Evolutionary conservation across 2,329 filamentous ascomycete genomes (phyloP).

Genomic region (Niveomyces coronatus): DNA sequence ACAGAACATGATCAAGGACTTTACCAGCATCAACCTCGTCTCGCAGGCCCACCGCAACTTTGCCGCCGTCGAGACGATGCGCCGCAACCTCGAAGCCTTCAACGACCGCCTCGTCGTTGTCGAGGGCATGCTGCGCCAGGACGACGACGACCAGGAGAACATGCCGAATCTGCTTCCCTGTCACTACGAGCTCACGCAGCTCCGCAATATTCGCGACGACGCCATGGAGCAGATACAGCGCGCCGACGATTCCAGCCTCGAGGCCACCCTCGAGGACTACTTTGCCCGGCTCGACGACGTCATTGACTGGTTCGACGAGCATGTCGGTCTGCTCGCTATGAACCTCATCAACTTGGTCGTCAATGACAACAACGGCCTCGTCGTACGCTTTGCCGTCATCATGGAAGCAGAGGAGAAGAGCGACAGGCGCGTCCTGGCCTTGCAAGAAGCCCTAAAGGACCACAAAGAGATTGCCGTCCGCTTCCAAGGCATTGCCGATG

Average conservation of each 20-base stretch:
- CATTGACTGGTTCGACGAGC: slow-evolving; percentile 91
- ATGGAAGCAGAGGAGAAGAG: slow-evolving; percentile 96
- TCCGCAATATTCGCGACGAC: slow-evolving; percentile 90
- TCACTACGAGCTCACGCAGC: slow-evolving; percentile 83
- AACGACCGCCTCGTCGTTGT: slow-evolving; percentile 65
- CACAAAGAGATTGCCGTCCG: slow-evolving; percentile 89
- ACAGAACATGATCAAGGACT: slow-evolving; percentile 95
- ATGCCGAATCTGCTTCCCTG: slow-evolving; percentile 86
- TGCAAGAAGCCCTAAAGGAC: slow-evolving; percentile 91
- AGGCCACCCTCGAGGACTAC: slow-evolving; percentile 79
- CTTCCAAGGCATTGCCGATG: slow-evolving; percentile 91
- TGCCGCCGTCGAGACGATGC: slow-evolving; percentile 87
- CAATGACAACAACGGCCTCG: slow-evolving; percentile 75
- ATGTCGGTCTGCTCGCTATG: slow-evolving; percentile 78
- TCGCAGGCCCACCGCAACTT: slow-evolving; percentile 96
- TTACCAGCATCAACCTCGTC: slow-evolving; percentile 82
- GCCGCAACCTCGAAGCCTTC: slow-evolving; percentile 79
- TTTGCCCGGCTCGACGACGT: slow-evolving; percentile 79
- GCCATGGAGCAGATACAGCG: slow-evolving; percentile 92
- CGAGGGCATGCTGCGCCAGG: slow-evolving; percentile 68
- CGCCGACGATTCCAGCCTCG: slow-evolving; percentile 60
- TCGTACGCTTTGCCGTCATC: slow-evolving; percentile 83
- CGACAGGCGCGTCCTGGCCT: slow-evolving; percentile 78
- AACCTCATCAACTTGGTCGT: slow-evolving; percentile 84
- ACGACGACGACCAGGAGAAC: slow-evolving; percentile 76